These are phyloP conservation scores for Orbilia brochopaga DNA, from an alignment of 2,329 filamentous ascomycete species.

Conservation along the genomic window DNA sequence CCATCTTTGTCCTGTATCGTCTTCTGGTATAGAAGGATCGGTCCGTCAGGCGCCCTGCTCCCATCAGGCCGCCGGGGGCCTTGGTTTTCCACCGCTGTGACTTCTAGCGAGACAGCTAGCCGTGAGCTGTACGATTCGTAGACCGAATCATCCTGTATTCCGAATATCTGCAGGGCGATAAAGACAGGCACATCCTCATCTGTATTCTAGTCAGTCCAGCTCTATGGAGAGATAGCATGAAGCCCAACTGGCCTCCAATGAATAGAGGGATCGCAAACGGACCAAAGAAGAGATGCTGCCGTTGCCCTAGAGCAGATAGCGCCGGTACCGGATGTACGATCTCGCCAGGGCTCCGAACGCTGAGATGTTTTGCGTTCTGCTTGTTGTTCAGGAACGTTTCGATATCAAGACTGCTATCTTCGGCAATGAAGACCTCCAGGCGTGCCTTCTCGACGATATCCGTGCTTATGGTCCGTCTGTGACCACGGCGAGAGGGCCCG, in stretches of 20 bases:
- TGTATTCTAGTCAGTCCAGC: conserved; percentile 57
- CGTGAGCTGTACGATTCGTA: conserved; percentile 68
- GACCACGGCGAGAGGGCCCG: conserved; percentile 55
- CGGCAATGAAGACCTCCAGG: conserved; percentile 68
- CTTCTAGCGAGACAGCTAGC: conserved; percentile 71
- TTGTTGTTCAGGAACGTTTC: conserved; percentile 58
- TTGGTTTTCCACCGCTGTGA: conserved; percentile 68
- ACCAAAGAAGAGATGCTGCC: conserved; percentile 76
- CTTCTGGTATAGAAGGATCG: conserved; percentile 54
- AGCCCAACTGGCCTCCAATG: not conserved
- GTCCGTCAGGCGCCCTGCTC: conserved; percentile 58
- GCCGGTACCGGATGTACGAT: conserved; percentile 57
- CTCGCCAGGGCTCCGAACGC: conserved; percentile 45
- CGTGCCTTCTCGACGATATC: conserved; percentile 67
- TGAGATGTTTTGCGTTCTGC: conserved; percentile 55
- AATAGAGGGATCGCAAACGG: conserved; percentile 27
- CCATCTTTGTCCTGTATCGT: conserved; percentile 54
- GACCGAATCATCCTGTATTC: conserved; percentile 64
- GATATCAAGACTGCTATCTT: conserved; percentile 64
- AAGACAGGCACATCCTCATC: conserved; percentile 76
- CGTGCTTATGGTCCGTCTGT: conserved; percentile 56
- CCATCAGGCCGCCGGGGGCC: conserved; percentile 59
- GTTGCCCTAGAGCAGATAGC: conserved; percentile 67
- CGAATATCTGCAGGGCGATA: conserved; percentile 70
- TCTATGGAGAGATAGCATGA: conserved; percentile 50